Evolutionary conservation across 2,329 filamentous ascomycete species (phyloP), one percentile per base, ranked within the genome.

Genomic region (Aspergillus quadricinctus): DNA sequence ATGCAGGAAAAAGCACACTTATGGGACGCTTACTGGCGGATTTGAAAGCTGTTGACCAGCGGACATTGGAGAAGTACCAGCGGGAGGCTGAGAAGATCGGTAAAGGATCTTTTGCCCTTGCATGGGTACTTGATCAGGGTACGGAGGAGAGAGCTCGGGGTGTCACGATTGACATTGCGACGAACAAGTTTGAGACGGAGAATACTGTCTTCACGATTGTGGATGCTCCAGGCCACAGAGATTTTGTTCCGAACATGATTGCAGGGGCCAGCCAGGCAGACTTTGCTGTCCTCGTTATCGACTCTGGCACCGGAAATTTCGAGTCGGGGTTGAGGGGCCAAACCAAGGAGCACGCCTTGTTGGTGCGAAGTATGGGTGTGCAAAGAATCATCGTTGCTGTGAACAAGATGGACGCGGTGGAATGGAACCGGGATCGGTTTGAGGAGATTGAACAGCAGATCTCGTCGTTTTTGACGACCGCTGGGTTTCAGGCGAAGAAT

Each of bases 201-300:
- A 88, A 83, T 52, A 94, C 91, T 0, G 83, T 83, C 10, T 97
- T 97, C 69, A 97, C 94, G 1, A 96, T 99, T 48, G 81, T 99
- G 4, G 94, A 99, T 71, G 93, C 94, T 0, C 94, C 94, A 0
- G 94, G 94, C 0, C 94, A 99, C 73, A 84, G 87, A 58, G 94
- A 99, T 71, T 99, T 97, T 69, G 92, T 99, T 21, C 94, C 94
- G 0, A 99, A 97, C 72, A 99, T 99, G 94, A 97, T 99, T 71
- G 93, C 93, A 2, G 94, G 94, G 14, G 92, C 93, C 3, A 94
- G 90, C 57, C 93, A 97, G 74, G 95, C 94, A 9, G 94, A 99
- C 71, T 94, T 97, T 73, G 94, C 92, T 0, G 88, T 99, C 0
- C 79, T 99, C 3, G 94, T 99, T 21, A 90, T 99, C 58, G 94